Percentiles rank a stretch among this genome's conserved stretches.
Evolutionary conservation across 2,329 filamentous ascomycete genomes (phyloP).

Genomic region (Colletotrichum tanaceti): DNA sequence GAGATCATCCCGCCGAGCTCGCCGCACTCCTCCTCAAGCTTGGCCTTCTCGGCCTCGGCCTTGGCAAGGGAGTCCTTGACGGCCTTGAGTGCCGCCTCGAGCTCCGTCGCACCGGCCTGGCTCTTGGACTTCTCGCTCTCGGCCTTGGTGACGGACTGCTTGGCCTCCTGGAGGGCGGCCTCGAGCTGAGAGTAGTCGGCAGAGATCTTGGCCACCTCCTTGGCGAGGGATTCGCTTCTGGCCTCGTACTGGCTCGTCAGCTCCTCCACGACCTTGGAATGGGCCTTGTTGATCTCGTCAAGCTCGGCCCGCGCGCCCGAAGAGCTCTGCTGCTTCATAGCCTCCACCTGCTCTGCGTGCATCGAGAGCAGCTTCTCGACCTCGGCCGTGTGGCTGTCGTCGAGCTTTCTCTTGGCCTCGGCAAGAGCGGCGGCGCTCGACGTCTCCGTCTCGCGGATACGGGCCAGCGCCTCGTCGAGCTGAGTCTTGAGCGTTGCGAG

Average conservation of each 20-base stretch:
- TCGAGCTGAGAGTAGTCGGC: conserved; percentile 48
- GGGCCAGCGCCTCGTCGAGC: conserved; percentile 47
- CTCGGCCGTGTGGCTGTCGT: conserved; percentile 59
- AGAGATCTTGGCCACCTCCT: conserved; percentile 49
- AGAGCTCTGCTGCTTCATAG: conserved; percentile 53
- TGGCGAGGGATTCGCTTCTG: conserved; percentile 46
- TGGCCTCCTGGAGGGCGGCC: conserved; percentile 50
- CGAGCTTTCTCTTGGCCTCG: conserved; percentile 57
- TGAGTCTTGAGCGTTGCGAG: conserved; percentile 51
- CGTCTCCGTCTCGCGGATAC: conserved; percentile 52
- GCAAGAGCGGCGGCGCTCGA: conserved; percentile 59
- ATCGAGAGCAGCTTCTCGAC: conserved; percentile 59
- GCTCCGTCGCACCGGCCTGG: conserved; percentile 60
- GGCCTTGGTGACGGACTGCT: conserved; percentile 48
- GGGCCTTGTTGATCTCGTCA: conserved; percentile 53
- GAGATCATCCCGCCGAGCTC: conserved; percentile 66
- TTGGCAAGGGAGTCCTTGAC: conserved; percentile 49
- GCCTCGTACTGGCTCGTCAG: conserved; percentile 55
- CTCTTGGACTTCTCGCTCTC: conserved; percentile 55
- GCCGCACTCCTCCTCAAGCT: conserved; percentile 60
- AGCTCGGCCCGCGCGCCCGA: conserved; percentile 55
- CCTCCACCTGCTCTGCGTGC: conserved; percentile 56
- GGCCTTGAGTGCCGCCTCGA: conserved; percentile 55
- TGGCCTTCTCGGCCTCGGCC: conserved; percentile 53
- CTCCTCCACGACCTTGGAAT: conserved; percentile 55